Conservation (phyloP, 2,329 filamentous ascomycete species). For the Aspergillus quadricinctus region DNA sequence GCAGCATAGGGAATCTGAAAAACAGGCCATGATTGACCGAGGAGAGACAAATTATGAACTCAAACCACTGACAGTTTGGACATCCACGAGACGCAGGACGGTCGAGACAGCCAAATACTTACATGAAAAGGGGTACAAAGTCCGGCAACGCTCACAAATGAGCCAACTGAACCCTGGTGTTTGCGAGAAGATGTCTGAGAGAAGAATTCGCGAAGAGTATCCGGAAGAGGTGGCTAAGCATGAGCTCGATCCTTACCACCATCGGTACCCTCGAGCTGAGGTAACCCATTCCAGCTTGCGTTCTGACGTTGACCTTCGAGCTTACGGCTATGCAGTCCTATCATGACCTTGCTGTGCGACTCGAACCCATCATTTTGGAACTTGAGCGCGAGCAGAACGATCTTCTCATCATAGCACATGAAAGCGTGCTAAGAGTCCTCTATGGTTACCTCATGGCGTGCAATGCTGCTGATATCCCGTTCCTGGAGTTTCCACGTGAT, state of each 20-base stretch:
- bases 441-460: slow-evolving; percentile 99
- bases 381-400: slow-evolving; percentile 96
- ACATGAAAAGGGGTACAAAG: slow-evolving; percentile 73
- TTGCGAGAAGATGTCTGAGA: slow-evolving; percentile 88
- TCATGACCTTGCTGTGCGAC: slow-evolving; percentile 93
- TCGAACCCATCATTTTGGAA: slow-evolving; percentile 96
- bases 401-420: slow-evolving; percentile 95
- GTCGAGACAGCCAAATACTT: slow-evolving; percentile 84
- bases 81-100: slow-evolving; percentile 83
- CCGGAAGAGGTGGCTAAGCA: slow-evolving; percentile 92
- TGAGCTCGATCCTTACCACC: slow-evolving; percentile 91
- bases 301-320: not conserved
- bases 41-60: slow-evolving; percentile 65
- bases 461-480: slow-evolving; percentile 89
- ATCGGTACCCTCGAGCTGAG: slow-evolving; percentile 91
- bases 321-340: slow-evolving; percentile 63
- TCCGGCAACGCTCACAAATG: slow-evolving; percentile 91
- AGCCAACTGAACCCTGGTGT: slow-evolving; percentile 95
- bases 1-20: slow-evolving; percentile 78
- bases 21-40: slow-evolving; percentile 61
- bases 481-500: slow-evolving; percentile 86
- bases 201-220: slow-evolving; percentile 72
- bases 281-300: slow-evolving; percentile 43
- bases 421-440: slow-evolving; percentile 92
- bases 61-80: slow-evolving; percentile 87